These are phyloP conservation scores for Candida awuae DNA, from an alignment of 805 yeast genomes.

Conservation along the genomic window DNA sequence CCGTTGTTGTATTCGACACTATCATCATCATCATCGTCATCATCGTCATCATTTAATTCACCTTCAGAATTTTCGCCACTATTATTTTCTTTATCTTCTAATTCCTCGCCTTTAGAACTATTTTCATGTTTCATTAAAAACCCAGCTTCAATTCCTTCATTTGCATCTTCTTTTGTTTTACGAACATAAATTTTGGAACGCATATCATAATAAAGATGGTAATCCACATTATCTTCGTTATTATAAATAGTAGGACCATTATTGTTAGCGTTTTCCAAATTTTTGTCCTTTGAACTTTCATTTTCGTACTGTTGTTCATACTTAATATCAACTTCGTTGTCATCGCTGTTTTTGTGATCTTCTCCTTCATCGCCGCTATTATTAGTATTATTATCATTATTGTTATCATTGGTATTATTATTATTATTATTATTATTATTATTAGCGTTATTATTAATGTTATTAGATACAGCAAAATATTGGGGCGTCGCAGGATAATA, in stretches of 20 bases:
- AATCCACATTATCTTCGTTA: not conserved
- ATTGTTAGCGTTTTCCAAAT: too few species aligned
- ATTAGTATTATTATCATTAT: not conserved
- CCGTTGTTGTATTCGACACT: too few species aligned
- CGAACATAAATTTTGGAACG: constrained; percentile 1
- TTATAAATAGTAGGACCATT: too few species aligned
- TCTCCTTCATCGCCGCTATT: not conserved
- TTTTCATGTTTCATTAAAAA: not conserved
- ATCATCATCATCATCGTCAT: too few species aligned
- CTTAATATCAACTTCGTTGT: not conserved
- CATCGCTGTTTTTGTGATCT: not conserved
- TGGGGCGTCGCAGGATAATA: too few species aligned
- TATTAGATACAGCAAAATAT: too few species aligned
- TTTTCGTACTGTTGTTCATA: too few species aligned
- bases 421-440: not conserved
- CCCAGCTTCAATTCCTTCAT: not conserved
- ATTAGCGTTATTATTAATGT: too few species aligned
- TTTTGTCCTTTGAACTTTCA: too few species aligned
- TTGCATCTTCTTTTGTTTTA: not conserved
- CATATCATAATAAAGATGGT: constrained; percentile 2
- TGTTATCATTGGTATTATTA: not conserved
- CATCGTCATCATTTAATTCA: too few species aligned
- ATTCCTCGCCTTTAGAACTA: not conserved
- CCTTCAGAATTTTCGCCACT: too few species aligned
- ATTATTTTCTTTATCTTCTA: too few species aligned